These are phyloP conservation scores for Aspergillus amoenus DNA, from an alignment of 2,329 filamentous ascomycete species.

Conservation along the genomic window DNA sequence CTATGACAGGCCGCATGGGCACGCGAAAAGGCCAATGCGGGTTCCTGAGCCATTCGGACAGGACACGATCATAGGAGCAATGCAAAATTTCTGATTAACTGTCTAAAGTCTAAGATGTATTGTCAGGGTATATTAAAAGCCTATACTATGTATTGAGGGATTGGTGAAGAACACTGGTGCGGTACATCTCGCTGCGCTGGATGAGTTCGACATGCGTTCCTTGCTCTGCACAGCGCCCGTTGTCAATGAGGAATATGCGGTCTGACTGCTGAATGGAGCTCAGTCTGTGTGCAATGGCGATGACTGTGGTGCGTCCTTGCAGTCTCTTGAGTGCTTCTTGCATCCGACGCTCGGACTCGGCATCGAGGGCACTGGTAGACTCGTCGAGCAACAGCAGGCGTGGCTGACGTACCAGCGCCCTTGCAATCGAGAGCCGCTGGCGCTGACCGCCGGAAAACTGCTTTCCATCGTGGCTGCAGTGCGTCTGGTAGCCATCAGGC, in stretches of 20 bases:
- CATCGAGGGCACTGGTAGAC: conserved; percentile 60
- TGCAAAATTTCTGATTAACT: too few species aligned
- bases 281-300: too few species aligned
- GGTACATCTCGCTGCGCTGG: not conserved
- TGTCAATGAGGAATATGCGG: not conserved
- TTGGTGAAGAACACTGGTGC: not conserved
- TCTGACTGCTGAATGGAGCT: too few species aligned
- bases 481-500: conserved; percentile 66
- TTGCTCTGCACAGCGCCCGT: not conserved
- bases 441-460: conserved; percentile 59
- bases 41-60: too few species aligned
- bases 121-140: too few species aligned
- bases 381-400: conserved; percentile 61
- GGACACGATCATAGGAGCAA: too few species aligned
- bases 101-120: too few species aligned
- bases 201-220: not conserved
- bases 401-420: conserved; percentile 57
- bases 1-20: too few species aligned
- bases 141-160: not conserved
- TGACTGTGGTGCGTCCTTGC: too few species aligned
- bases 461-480: conserved; percentile 54
- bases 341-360: conserved; percentile 52
- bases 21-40: too few species aligned
- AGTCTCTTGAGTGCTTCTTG: conserved; percentile 26
- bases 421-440: conserved; percentile 59